Conservation (phyloP, 352 stramenopile genomes). For the Pythium biforme region DNA sequence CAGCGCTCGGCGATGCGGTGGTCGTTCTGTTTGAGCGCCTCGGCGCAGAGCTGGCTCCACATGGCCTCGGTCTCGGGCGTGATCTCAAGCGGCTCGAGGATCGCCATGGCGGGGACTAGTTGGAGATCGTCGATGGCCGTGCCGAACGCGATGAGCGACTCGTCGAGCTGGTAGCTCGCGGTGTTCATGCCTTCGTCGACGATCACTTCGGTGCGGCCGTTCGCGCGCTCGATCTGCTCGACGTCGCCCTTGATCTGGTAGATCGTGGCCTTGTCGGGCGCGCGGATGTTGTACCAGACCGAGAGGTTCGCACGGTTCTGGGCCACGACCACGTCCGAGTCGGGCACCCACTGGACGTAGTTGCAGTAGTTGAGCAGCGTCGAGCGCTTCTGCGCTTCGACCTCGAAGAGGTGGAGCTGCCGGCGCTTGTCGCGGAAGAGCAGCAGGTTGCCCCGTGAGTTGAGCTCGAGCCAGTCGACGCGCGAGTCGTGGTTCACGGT, state of each 20-base stretch:
- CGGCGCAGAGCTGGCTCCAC: constrained; percentile 90
- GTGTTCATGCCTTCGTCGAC: constrained; percentile 95
- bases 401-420: constrained; percentile 91
- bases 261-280: constrained; percentile 92
- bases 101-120: constrained; percentile 90
- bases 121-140: constrained; percentile 92
- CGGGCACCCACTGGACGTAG: constrained; percentile 96
- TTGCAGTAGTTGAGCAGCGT: constrained; percentile 94
- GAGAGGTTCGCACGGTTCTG: constrained; percentile 91
- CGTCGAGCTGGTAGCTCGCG: constrained; percentile 91
- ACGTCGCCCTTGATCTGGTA: constrained; percentile 95
- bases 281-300: constrained; percentile 96
- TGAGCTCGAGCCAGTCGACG: constrained; percentile 95
- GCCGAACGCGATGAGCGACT: constrained; percentile 93
- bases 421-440: constrained; percentile 93
- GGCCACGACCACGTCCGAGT: constrained; percentile 93
- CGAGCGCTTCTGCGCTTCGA: constrained; percentile 80
- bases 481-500: constrained; percentile 91
- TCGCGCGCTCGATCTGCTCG: constrained; percentile 92
- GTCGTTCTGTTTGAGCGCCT: constrained; percentile 85
- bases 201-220: constrained; percentile 93
- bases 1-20: constrained; percentile 91
- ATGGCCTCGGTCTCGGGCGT: constrained; percentile 92
- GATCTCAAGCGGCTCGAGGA: constrained; percentile 90
- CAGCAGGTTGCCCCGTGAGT: constrained; percentile 86